A percentile compares a stretch with the other conserved stretches of the same genome.
Conservation (phyloP, 768 basidiomycete genomes). For the Tulasnella sp. region DNA sequence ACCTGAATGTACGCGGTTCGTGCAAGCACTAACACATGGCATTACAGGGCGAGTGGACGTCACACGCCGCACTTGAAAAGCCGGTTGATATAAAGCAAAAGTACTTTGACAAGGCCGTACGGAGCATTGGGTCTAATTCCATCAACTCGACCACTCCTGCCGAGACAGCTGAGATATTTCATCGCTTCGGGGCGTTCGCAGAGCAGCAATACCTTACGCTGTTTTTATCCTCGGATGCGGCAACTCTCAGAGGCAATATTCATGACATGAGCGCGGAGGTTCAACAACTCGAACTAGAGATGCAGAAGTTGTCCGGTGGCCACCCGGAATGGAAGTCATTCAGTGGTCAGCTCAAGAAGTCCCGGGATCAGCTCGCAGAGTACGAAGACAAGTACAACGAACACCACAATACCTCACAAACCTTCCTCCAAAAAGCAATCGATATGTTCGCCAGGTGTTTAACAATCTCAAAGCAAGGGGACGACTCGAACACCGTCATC, state of each 20-base stretch:
- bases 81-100: conserved; percentile 54
- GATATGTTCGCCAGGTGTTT: conserved; percentile 79
- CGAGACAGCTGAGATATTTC: conserved; percentile 38
- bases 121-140: conserved; percentile 5
- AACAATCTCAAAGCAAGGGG: conserved; percentile 52
- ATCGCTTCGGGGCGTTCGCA: conserved; percentile 79
- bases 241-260: conserved; percentile 57
- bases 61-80: conserved; percentile 74
- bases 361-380: conserved; percentile 29
- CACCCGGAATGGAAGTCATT: neutral
- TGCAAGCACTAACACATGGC: neutral
- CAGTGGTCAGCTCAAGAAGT: conserved; percentile 5
- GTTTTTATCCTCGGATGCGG: conserved; percentile 53
- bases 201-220: conserved; percentile 75
- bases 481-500: conserved; percentile 59
- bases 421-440: conserved; percentile 64
- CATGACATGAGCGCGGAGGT: conserved; percentile 66
- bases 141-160: conserved; percentile 15
- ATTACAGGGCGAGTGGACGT: conserved; percentile 76
- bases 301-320: conserved; percentile 16
- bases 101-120: conserved; percentile 59
- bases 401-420: conserved; percentile 32
- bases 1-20: neutral
- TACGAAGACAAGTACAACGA: conserved; percentile 24
- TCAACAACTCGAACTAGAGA: conserved; percentile 35